Conservation (phyloP, 306 rosid genomes). For the Sesbania bispinosa region DNA sequence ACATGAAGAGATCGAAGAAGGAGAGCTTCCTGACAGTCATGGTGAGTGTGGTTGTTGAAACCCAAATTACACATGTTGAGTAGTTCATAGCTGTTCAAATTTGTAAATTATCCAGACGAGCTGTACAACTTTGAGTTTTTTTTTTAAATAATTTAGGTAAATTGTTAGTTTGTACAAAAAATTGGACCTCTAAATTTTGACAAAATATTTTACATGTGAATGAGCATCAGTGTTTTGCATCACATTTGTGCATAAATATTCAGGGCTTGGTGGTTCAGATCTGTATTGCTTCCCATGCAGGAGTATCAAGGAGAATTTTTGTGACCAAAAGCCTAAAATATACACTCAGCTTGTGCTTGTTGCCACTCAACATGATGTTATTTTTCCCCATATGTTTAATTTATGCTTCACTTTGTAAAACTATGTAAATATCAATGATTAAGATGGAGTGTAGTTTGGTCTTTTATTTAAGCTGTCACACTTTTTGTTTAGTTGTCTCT, state of each 20-base stretch:
- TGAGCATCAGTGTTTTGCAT: slow-evolving; percentile 6
- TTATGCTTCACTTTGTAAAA: slow-evolving; percentile 4
- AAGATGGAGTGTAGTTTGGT: slow-evolving; percentile 22
- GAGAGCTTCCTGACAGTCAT: slow-evolving; percentile 95
- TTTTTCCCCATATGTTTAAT: background rate
- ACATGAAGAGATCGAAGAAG: slow-evolving; percentile 85
- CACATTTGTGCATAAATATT: slow-evolving; percentile 13
- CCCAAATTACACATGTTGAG: slow-evolving; percentile 1
- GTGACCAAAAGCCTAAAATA: slow-evolving; percentile 12
- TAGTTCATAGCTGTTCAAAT: slow-evolving; percentile 1
- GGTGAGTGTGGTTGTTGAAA: slow-evolving; percentile 56
- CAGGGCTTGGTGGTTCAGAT: background rate
- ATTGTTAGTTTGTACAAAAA: background rate
- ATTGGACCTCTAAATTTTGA: background rate
- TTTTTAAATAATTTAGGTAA: background rate
- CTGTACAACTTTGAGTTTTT: background rate
- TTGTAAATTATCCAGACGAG: slow-evolving; percentile 10
- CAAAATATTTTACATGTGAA: slow-evolving; percentile 10
- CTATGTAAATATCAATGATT: slow-evolving; percentile 17
- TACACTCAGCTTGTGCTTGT: slow-evolving; percentile 4
- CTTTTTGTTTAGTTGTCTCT: slow-evolving; percentile 67
- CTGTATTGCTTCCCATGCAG: background rate
- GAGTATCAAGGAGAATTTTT: background rate
- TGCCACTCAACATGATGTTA: background rate
- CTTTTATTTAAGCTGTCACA: slow-evolving; percentile 24